Percentiles rank a stretch among this genome's conserved stretches.
Conservation (phyloP, 2,329 filamentous ascomycete genomes). For the Talaromyces sp. region DNA sequence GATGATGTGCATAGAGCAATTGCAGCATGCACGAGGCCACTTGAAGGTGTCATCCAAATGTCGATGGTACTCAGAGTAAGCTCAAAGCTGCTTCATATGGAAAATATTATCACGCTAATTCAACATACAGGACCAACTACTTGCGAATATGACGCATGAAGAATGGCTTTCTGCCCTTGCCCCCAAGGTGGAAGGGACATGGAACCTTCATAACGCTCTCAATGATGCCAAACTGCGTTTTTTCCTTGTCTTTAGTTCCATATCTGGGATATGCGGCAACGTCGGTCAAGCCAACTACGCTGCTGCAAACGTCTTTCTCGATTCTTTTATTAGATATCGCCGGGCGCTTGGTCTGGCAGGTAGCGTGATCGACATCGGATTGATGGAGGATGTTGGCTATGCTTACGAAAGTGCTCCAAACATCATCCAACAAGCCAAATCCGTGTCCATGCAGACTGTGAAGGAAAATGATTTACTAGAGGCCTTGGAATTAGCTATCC, state of each 20-base stretch:
- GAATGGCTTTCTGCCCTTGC: constrained; percentile 18
- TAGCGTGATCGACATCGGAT: neutral
- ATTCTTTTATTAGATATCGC: neutral
- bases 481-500: neutral
- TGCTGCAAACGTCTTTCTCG: neutral
- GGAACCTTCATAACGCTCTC: neutral
- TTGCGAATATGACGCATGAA: constrained; percentile 24
- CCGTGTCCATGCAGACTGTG: neutral
- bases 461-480: neutral
- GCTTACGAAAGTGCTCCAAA: neutral
- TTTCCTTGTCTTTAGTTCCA: neutral
- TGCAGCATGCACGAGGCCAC: constrained; percentile 15
- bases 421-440: neutral
- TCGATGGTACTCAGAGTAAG: constrained; percentile 40
- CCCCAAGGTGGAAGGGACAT: neutral
- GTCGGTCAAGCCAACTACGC: neutral
- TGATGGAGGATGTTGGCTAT: neutral
- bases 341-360: neutral
- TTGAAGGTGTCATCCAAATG: constrained; percentile 42
- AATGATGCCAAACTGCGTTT: neutral
- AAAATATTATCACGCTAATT: too few species aligned
- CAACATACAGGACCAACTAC: constrained; percentile 18
- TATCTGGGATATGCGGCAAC: neutral
- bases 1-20: neutral
- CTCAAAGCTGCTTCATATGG: neutral